Conservation (phyloP, 345 rosid species). For the Eucalyptus grandis region DNA sequence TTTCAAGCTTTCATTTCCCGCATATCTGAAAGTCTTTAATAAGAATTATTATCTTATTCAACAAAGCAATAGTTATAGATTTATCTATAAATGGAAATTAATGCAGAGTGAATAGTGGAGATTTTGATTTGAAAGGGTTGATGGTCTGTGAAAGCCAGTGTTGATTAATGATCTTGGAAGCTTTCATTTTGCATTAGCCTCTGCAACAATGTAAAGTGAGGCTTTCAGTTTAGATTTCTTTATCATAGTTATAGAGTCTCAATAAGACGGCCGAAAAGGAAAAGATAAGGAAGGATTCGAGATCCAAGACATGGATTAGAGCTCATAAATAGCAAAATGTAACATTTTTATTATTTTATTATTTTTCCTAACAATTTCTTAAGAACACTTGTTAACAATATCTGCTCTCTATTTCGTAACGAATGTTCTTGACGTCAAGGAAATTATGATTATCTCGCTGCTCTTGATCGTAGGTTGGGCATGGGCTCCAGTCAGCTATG, state of each 20-base stretch:
- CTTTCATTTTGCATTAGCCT: background rate
- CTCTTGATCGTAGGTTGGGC: constrained; percentile 17
- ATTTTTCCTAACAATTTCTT: background rate
- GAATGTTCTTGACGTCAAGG: background rate
- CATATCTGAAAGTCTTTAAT: background rate
- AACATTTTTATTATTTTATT: background rate
- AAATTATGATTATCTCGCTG: background rate
- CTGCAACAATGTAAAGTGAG: background rate
- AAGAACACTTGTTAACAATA: background rate
- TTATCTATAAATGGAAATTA: background rate
- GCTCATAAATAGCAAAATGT: background rate
- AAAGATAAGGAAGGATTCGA: background rate
- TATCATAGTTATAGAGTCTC: background rate
- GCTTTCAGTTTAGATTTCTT: accelerated
- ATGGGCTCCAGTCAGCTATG: constrained; percentile 24
- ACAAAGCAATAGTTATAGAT: background rate
- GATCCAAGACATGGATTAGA: background rate
- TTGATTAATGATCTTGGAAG: background rate
- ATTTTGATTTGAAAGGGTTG: background rate
- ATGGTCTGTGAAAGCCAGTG: background rate
- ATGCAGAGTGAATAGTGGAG: background rate
- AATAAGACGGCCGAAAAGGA: background rate
- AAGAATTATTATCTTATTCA: background rate
- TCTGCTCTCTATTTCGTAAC: background rate
- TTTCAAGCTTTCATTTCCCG: background rate